Evolutionary conservation across 176 grass and related monocot species (phyloP).

Genomic region (Secale cereale): DNA sequence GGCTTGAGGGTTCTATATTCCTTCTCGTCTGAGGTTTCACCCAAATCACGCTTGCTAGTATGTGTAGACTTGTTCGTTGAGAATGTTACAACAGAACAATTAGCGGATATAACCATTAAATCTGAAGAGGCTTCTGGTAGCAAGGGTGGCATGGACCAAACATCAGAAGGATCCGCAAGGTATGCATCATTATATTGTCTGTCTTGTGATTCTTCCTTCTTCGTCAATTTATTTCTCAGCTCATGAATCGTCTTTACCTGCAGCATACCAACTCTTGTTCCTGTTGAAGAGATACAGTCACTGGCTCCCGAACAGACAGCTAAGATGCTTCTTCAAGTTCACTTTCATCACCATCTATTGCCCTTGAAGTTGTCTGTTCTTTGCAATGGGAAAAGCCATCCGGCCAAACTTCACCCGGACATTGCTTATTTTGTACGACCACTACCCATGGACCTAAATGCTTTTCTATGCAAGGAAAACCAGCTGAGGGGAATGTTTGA

Average conservation of each 20-base stretch:
- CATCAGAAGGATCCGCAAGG: conserved; percentile 60
- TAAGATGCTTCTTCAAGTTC: conserved; percentile 72
- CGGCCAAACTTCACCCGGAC: conserved; percentile 74
- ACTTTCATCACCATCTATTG: conserved; percentile 88
- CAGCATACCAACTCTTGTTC: conserved; percentile 41
- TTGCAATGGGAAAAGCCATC: conserved; percentile 77
- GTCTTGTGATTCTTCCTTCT: conserved; percentile 8
- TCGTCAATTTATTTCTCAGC: background rate
- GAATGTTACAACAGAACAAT: conserved; percentile 53
- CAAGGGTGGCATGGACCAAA: conserved; percentile 30
- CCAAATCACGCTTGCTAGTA: conserved; percentile 51
- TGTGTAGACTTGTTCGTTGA: conserved; percentile 77
- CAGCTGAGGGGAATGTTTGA: conserved; percentile 87
- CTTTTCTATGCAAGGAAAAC: conserved; percentile 64
- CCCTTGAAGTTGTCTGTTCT: conserved; percentile 71
- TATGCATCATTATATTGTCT: conserved; percentile 18
- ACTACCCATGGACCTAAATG: conserved; percentile 63
- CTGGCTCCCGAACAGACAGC: conserved; percentile 61
- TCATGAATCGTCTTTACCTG: conserved; percentile 27
- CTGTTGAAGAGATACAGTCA: conserved; percentile 58
- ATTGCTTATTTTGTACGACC: conserved; percentile 82
- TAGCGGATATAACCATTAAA: conserved; percentile 66
- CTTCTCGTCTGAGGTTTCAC: conserved; percentile 71
- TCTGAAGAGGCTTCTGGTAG: conserved; percentile 60
- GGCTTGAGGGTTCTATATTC: conserved; percentile 79